These are phyloP conservation scores for Pyrenopolyporus hunteri DNA, from an alignment of 495 filamentous ascomycete genomes.

Conservation along the genomic window DNA sequence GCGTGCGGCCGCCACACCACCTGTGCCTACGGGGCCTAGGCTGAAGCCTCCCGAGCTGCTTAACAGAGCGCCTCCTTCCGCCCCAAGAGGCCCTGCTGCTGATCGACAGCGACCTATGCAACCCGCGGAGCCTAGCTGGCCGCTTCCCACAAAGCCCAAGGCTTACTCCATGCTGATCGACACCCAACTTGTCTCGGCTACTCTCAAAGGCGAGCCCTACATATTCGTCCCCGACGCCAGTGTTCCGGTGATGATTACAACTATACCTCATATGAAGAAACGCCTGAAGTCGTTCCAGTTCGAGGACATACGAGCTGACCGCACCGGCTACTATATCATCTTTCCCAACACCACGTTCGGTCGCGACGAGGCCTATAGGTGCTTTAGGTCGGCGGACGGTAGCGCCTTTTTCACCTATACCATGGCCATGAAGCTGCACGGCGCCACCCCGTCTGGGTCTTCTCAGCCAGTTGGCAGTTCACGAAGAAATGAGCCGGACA, in stretches of 20 bases:
- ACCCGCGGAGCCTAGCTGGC: slow-evolving; percentile 40
- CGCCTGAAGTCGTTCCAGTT: slow-evolving; percentile 78
- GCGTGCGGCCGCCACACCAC: slow-evolving; percentile 41
- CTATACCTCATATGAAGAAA: slow-evolving; percentile 84
- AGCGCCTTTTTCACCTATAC: slow-evolving; percentile 86
- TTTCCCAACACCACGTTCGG: slow-evolving; percentile 80
- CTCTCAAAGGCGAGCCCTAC: slow-evolving; percentile 82
- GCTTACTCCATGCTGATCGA: slow-evolving; percentile 62
- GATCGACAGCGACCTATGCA: slow-evolving; percentile 51
- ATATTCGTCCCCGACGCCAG: slow-evolving; percentile 87
- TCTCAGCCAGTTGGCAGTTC: slow-evolving; percentile 5
- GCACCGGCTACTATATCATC: slow-evolving; percentile 85
- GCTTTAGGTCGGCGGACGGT: slow-evolving; percentile 73
- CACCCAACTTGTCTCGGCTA: slow-evolving; percentile 61
- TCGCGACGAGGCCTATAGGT: slow-evolving; percentile 77
- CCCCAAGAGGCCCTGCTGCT: slow-evolving; percentile 85
- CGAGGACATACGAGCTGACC: slow-evolving; percentile 79
- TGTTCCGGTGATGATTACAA: slow-evolving; percentile 85
- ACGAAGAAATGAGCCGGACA: slow-evolving; percentile 34
- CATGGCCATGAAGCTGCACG: slow-evolving; percentile 88
- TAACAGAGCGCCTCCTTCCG: slow-evolving; percentile 74
- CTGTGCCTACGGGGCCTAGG: slow-evolving; percentile 51
- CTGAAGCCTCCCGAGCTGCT: slow-evolving; percentile 48
- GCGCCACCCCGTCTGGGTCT: slow-evolving; percentile 53
- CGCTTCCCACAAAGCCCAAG: slow-evolving; percentile 48